Evolutionary conservation across 306 rosid genomes (phyloP).

Genomic region (Trifolium subterraneum): DNA sequence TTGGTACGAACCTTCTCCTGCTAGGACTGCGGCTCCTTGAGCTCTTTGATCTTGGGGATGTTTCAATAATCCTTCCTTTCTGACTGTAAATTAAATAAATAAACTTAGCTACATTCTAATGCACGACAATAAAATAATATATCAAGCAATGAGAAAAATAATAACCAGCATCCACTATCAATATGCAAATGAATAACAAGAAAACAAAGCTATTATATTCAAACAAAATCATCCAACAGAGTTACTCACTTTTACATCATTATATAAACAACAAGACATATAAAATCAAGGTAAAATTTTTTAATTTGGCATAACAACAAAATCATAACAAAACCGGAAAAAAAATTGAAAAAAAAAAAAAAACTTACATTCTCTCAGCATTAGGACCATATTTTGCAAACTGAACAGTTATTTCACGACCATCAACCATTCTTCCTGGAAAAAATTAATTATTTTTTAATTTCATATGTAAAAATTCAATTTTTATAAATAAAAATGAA

Average conservation of each 20-base stretch:
- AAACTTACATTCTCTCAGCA: conserved; percentile 89
- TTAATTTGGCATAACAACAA: not conserved
- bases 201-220: not conserved
- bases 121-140: not conserved
- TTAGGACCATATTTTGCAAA: conserved; percentile 95
- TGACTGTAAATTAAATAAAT: conserved; percentile 54
- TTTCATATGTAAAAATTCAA: not conserved
- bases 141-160: not conserved
- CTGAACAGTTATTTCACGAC: conserved; percentile 92
- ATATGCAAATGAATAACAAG: not conserved
- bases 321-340: not conserved
- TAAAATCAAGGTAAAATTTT: not conserved
- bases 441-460: not conserved
- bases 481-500: not conserved
- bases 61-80: conserved; percentile 80
- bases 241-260: not conserved
- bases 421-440: conserved; percentile 86
- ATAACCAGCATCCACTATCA: not conserved
- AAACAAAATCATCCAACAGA: not conserved
- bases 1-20: conserved; percentile 55
- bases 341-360: too few relatives aligned
- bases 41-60: conserved; percentile 57
- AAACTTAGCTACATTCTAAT: conserved; percentile 15
- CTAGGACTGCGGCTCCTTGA: conserved; percentile 90
- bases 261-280: not conserved